Evolutionary conservation across 2,329 filamentous ascomycete species (phyloP).

Genomic region (Botrytis porri): DNA sequence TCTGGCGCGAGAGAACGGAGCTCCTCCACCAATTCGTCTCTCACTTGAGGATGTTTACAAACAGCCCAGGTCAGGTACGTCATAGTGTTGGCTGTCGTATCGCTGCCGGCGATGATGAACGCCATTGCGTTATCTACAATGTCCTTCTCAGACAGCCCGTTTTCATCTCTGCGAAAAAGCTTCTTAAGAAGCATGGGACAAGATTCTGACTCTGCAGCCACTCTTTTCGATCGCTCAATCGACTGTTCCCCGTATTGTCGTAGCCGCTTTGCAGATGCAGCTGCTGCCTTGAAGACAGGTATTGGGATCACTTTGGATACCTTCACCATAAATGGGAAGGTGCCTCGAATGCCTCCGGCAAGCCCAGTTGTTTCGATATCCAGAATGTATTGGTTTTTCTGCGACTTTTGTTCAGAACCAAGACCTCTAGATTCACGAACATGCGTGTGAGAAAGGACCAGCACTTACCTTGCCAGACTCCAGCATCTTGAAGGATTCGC

Average conservation of each 20-base stretch:
- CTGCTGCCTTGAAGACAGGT: neutral
- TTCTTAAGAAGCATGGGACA: neutral
- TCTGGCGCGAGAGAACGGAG: neutral
- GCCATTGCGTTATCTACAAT: neutral
- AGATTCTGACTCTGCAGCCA: neutral
- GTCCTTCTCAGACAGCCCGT: neutral
- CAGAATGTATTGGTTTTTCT: neutral
- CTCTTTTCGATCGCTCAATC: neutral
- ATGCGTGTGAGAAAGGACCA: neutral
- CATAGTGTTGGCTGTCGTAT: neutral
- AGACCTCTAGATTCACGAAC: neutral
- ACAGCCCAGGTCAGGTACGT: neutral
- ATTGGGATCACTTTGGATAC: neutral
- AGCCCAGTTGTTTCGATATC: neutral
- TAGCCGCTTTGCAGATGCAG: neutral
- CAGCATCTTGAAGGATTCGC: neutral
- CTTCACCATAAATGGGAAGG: neutral
- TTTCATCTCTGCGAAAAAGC: neutral
- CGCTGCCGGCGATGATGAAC: neutral
- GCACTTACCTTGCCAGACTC: neutral
- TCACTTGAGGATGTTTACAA: neutral
- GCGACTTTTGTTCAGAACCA: neutral
- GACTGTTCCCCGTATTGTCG: neutral
- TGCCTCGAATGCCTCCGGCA: neutral
- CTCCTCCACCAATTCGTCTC: neutral